Evolutionary conservation across 768 basidiomycete species (phyloP), one percentile per base, ranked within the genome.

Genomic region (Suillus subalutaceus): DNA sequence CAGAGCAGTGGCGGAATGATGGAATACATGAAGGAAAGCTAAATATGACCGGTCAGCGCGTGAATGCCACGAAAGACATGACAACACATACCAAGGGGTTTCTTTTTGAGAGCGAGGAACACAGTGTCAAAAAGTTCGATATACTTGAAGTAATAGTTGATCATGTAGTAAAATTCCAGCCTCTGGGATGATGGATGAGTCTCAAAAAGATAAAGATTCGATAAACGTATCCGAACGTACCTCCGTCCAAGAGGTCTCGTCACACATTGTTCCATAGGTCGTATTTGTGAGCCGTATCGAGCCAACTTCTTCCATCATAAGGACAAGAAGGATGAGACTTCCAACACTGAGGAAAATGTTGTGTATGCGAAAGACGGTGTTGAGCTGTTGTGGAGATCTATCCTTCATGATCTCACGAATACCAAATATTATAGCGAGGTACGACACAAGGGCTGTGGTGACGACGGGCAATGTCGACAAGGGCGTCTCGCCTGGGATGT

Each of bases 101-200:
- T 99, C 86, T 99, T 99, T 88, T 99, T 99, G 72, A 98, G 81
- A 12, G 93, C 93, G 70, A 99, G 88, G 86, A 99, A 99, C 70
- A 98, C 87, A 16, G 97, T 99, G 83, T 99, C 97, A 69, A 97
- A 78, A 66, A 99, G 88, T 80, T 99, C 97, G 69, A 97, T 81
- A 79, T 98, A 99, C 78, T 98, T 98, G 88, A 97, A 94, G 80
- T 90, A 96, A 82, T 99, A 99, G 83, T 99, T 99, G 84, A 98
- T 84, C 85, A 99, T 95, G 83, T 99, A 99, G 83, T 93, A 98
- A 74, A 96, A 91, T 81, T 98, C 92, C 77, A 98, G 84, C 76
- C 86, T 87, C 96, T 97, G 73, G 16, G 53, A 26, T 50, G 10
- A 55, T 62, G 40, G 61, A 59, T 58, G 43, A 69, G 64, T 8